A percentile compares a stretch with the other conserved stretches of the same genome.
These are phyloP conservation scores for Sphaerulina populicola DNA, from an alignment of 2,329 filamentous ascomycete genomes.

Conservation along the genomic window DNA sequence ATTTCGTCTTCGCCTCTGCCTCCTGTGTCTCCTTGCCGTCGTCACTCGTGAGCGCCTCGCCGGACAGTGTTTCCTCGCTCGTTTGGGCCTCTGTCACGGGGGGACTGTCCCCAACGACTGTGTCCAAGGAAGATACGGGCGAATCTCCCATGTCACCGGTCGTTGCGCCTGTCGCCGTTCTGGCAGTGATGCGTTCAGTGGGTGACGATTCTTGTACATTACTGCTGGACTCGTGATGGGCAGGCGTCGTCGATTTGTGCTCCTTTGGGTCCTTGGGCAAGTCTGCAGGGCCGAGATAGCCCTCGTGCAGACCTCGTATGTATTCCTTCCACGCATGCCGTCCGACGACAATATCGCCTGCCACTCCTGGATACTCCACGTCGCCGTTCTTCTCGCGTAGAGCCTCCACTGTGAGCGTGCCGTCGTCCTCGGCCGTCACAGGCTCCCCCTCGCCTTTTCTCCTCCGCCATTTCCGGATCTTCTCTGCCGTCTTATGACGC, in stretches of 20 bases:
- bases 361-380: slow-evolving; percentile 61
- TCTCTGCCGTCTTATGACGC: slow-evolving; percentile 75
- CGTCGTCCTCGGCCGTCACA: slow-evolving; percentile 43
- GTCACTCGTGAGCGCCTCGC: slow-evolving; percentile 7
- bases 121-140: slow-evolving; percentile 9
- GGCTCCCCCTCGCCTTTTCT: slow-evolving; percentile 48
- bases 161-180: slow-evolving; percentile 18
- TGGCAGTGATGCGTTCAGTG: slow-evolving; percentile 25
- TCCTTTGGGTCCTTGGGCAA: slow-evolving; percentile 41
- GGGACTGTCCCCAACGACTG: slow-evolving; percentile 1
- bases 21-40: slow-evolving; percentile 13
- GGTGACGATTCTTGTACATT: slow-evolving; percentile 12
- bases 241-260: slow-evolving; percentile 1
- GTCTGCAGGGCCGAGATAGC: slow-evolving; percentile 82
- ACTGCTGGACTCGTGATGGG: slow-evolving; percentile 9
- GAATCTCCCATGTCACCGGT: slow-evolving; percentile 3
- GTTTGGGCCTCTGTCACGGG: not conserved
- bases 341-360: slow-evolving; percentile 81
- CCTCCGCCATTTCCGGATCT: slow-evolving; percentile 59
- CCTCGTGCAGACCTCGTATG: slow-evolving; percentile 83
- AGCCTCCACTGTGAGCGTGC: slow-evolving; percentile 51
- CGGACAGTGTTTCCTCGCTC: not conserved
- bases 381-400: slow-evolving; percentile 60
- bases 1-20: slow-evolving; percentile 28
- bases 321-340: slow-evolving; percentile 98